These are phyloP conservation scores for Zygosaccharomyces pseudobailii DNA, from an alignment of 1,139 yeast genomes.

Conservation along the genomic window DNA sequence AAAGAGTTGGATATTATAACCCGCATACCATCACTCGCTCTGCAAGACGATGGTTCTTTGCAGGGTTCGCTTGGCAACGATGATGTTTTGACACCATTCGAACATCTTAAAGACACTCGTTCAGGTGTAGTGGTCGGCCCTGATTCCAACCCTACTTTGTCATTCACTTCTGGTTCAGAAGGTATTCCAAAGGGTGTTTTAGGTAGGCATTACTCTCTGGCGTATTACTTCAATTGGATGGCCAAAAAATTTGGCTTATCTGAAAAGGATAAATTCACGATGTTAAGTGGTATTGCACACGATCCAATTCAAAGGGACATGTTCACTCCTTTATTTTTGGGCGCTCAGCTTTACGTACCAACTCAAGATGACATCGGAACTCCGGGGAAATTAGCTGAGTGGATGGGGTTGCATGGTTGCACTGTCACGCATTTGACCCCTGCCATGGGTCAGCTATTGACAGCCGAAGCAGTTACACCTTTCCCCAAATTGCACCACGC, in stretches of 20 bases:
- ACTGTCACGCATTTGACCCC: constrained; percentile 97
- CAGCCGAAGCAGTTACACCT: constrained; percentile 92
- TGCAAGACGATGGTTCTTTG: constrained; percentile 72
- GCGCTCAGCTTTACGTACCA: constrained; percentile 89
- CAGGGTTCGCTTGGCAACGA: constrained; percentile 48
- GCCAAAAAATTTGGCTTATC: constrained; percentile 72
- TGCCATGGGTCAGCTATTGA: constrained; percentile 96
- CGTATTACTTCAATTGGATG: constrained; percentile 99
- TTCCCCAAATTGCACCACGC: constrained; percentile 90
- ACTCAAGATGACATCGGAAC: constrained; percentile 97
- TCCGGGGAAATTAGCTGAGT: constrained; percentile 92
- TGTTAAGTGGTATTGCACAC: constrained; percentile 98
- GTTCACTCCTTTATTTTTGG: constrained; percentile 94
- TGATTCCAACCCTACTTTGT: constrained; percentile 91
- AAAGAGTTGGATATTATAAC: constrained; percentile 68
- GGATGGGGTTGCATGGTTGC: constrained; percentile 92
- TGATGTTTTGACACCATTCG: constrained; percentile 52
- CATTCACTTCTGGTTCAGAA: constrained; percentile 98
- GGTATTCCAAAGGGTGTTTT: constrained; percentile 98
- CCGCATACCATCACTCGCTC: constrained; percentile 69
- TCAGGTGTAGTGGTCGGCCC: constrained; percentile 97
- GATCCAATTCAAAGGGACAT: constrained; percentile 99
- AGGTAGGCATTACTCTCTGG: constrained; percentile 94
- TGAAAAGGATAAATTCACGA: constrained; percentile 83
- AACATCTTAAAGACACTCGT: constrained; percentile 46